A percentile compares a stretch with the other conserved stretches of the same genome.
Conservation (phyloP, 164 flowering plant species). For the Aristolochia contorta region DNA sequence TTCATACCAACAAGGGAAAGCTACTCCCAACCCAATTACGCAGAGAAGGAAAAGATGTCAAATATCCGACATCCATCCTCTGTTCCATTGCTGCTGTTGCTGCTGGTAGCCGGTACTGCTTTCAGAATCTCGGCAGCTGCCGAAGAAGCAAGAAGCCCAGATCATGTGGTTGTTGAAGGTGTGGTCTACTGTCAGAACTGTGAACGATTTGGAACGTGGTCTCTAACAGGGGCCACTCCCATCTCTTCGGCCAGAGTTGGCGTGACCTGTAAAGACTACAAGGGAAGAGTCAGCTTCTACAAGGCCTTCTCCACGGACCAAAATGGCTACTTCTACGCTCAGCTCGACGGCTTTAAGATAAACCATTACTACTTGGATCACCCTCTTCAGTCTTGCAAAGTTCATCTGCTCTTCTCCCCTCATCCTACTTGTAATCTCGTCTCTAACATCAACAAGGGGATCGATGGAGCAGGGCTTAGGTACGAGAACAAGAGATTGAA, state of each 20-base stretch:
- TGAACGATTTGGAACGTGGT: slow-evolving; percentile 39
- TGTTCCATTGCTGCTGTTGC: background rate
- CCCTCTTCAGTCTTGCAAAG: slow-evolving; percentile 69
- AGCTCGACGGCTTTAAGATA: slow-evolving; percentile 49
- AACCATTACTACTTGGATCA: slow-evolving; percentile 43
- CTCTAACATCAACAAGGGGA: slow-evolving; percentile 47
- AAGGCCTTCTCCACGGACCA: slow-evolving; percentile 36
- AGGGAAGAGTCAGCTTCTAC: slow-evolving; percentile 49
- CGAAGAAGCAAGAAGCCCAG: background rate
- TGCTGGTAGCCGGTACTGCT: background rate
- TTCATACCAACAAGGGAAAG: no score
- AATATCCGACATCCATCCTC: background rate
- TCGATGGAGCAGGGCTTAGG: slow-evolving; percentile 55
- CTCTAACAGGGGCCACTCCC: slow-evolving; percentile 44
- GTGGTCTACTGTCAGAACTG: slow-evolving; percentile 83
- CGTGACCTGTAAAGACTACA: slow-evolving; percentile 62
- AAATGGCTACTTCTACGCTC: slow-evolving; percentile 61
- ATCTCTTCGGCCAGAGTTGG: slow-evolving; percentile 48
- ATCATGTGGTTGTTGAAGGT: slow-evolving; percentile 66
- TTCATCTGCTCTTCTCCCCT: slow-evolving; percentile 64
- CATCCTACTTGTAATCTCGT: slow-evolving; percentile 43
- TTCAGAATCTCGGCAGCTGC: background rate
- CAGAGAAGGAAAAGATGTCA: background rate
- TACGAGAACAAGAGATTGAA: slow-evolving; percentile 41
- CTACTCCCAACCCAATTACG: no score